phyloP scores from a whole-genome alignment of 371 early-diverging fungal genomes.

The Dinochytrium kinnereticum region DNA sequence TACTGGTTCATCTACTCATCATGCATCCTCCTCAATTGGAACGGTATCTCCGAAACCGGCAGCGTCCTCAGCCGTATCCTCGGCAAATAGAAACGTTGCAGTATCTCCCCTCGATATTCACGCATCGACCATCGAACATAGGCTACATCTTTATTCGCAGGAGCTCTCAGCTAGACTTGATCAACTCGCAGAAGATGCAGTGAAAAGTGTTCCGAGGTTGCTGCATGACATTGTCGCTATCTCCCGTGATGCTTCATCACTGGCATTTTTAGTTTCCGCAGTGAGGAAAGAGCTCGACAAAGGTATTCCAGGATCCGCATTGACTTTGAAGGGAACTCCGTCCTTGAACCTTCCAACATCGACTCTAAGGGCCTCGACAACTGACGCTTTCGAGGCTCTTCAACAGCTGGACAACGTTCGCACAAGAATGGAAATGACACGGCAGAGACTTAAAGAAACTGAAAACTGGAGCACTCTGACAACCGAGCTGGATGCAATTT shows the following conservation, averaged over 20 bases:
- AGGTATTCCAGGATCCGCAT: slow-evolving; percentile 46
- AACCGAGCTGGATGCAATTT: slow-evolving; percentile 66
- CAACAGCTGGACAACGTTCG: slow-evolving; percentile 71
- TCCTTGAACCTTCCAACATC: background rate
- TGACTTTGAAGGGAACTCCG: background rate
- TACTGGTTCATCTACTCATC: no score
- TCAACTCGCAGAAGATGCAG: slow-evolving; percentile 54
- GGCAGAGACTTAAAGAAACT: slow-evolving; percentile 65
- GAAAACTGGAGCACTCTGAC: slow-evolving; percentile 80
- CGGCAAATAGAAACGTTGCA: background rate
- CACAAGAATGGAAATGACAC: slow-evolving; percentile 71
- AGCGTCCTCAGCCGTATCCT: background rate
- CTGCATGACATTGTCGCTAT: slow-evolving; percentile 69
- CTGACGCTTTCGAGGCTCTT: slow-evolving; percentile 65
- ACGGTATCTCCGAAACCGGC: background rate
- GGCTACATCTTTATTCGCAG: slow-evolving; percentile 63
- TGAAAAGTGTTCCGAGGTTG: slow-evolving; percentile 66
- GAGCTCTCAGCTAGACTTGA: slow-evolving; percentile 60
- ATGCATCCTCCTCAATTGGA: background rate
- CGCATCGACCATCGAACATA: slow-evolving; percentile 62
- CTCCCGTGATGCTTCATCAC: slow-evolving; percentile 55
- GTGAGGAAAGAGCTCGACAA: slow-evolving; percentile 56
- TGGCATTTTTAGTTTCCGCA: slow-evolving; percentile 55
- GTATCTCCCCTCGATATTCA: slow-evolving; percentile 46
- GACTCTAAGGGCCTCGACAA: background rate